Percentiles rank a stretch among this genome's conserved stretches.
Conservation (phyloP, 441 rosid species). For the Erysimum cheiri region DNA sequence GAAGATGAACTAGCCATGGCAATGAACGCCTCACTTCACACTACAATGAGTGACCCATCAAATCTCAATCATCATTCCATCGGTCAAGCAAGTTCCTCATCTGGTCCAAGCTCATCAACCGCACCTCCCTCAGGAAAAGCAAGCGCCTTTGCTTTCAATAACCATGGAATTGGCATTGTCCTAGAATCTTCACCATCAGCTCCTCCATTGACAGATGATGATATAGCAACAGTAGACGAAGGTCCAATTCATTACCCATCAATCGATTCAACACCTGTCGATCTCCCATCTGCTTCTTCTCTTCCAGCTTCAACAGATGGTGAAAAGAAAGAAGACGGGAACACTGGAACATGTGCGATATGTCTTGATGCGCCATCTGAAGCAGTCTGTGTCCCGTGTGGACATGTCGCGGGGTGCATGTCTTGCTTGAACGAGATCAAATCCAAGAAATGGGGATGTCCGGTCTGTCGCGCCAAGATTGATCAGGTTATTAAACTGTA, state of each 20-base stretch:
- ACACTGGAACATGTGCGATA: conserved; percentile 63
- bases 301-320: conserved; percentile 41
- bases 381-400: conserved; percentile 94
- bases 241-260: conserved; percentile 81
- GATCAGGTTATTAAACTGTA: no score
- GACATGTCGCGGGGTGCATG: conserved; percentile 95
- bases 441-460: no score
- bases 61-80: conserved; percentile 43
- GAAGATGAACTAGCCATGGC: conserved; percentile 78
- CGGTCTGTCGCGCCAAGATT: no score
- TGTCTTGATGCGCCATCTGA: conserved; percentile 93
- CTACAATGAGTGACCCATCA: conserved; percentile 51
- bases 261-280: conserved; percentile 66
- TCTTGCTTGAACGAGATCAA: no score
- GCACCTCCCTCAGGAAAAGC: conserved; percentile 48
- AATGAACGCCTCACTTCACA: conserved; percentile 73
- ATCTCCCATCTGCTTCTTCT: conserved; percentile 49
- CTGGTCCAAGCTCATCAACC: conserved; percentile 42
- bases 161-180: conserved; percentile 44
- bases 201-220: conserved; percentile 56
- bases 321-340: conserved; percentile 60
- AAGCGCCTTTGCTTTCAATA: conserved; percentile 32
- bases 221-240: conserved; percentile 47
- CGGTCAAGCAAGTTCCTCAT: conserved; percentile 55
- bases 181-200: conserved; percentile 61